phyloP scores from a whole-genome alignment of 2,329 filamentous ascomycete species.

The Aspergillus brasiliensis region DNA sequence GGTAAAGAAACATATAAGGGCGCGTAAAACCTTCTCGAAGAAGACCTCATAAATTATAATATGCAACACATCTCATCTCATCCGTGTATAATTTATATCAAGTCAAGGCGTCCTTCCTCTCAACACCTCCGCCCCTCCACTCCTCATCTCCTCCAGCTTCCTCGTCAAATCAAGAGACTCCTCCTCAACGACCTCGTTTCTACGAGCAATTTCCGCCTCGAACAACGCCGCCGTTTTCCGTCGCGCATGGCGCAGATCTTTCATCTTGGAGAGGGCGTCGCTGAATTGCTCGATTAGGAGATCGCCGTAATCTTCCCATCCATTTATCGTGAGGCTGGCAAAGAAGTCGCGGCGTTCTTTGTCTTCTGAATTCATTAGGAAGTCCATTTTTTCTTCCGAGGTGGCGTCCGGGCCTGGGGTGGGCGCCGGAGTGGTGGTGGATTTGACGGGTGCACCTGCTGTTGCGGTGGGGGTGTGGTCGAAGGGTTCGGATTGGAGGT shows the following conservation, averaged over 20 bases:
- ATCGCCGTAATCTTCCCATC: slow-evolving; percentile 66
- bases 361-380: slow-evolving; percentile 39
- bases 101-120: slow-evolving; percentile 39
- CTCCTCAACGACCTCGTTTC: slow-evolving; percentile 54
- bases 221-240: slow-evolving; percentile 56
- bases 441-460: slow-evolving; percentile 19
- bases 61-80: not conserved
- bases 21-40: too few species aligned
- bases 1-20: too few species aligned
- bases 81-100: not conserved
- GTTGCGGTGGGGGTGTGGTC: slow-evolving; percentile 42
- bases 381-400: slow-evolving; percentile 40
- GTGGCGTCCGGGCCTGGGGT: slow-evolving; percentile 20
- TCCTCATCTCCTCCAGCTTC: slow-evolving; percentile 57
- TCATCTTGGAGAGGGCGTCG: slow-evolving; percentile 54
- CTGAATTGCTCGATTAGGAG: slow-evolving; percentile 61
- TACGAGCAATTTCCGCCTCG: slow-evolving; percentile 57
- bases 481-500: slow-evolving; percentile 55
- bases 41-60: too few species aligned
- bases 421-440: slow-evolving; percentile 24
- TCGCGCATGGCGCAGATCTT: slow-evolving; percentile 55
- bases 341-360: slow-evolving; percentile 54
- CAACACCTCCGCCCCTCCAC: slow-evolving; percentile 56
- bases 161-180: slow-evolving; percentile 52
- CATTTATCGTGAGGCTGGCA: slow-evolving; percentile 51